These are phyloP conservation scores for Boletellus ananas DNA, from an alignment of 768 basidiomycete species.

Conservation along the genomic window DNA sequence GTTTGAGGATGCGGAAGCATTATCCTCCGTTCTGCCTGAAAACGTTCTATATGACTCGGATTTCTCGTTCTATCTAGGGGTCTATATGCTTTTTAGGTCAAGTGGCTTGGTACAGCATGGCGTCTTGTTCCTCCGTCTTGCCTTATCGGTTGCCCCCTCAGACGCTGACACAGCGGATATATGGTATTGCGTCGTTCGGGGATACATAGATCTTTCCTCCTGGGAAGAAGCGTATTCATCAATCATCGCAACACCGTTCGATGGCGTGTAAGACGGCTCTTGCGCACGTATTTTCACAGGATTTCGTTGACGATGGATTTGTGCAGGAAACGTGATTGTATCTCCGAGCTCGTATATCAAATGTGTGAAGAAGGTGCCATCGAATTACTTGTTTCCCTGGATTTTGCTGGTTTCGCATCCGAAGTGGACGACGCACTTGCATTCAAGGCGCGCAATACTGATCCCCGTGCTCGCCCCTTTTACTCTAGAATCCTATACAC, in stretches of 20 bases:
- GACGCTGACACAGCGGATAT: slow-evolving; percentile 59
- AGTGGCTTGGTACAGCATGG: slow-evolving; percentile 54
- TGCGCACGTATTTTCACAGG: slow-evolving; percentile 4
- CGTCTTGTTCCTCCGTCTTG: slow-evolving; percentile 72
- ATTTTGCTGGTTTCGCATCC: slow-evolving; percentile 78
- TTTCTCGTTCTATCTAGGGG: slow-evolving; percentile 75
- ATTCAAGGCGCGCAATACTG: slow-evolving; percentile 92
- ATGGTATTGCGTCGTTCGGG: slow-evolving; percentile 77
- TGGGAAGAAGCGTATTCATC: slow-evolving; percentile 89
- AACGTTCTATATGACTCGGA: slow-evolving; percentile 54
- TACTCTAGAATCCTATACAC: slow-evolving; percentile 93
- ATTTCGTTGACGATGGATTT: slow-evolving; percentile 8
- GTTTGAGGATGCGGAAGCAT: slow-evolving; percentile 59
- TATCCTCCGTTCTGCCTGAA: slow-evolving; percentile 59
- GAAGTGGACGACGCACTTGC: slow-evolving; percentile 86
- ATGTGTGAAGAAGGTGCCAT: slow-evolving; percentile 92
- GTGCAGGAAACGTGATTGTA: slow-evolving; percentile 74
- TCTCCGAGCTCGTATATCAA: slow-evolving; percentile 77
- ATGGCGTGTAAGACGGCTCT: slow-evolving; percentile 63
- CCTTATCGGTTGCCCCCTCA: slow-evolving; percentile 63
- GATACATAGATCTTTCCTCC: slow-evolving; percentile 63
- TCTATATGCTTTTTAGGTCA: slow-evolving; percentile 68
- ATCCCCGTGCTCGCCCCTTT: slow-evolving; percentile 79
- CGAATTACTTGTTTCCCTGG: slow-evolving; percentile 71
- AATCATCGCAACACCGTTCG: slow-evolving; percentile 69